These are phyloP conservation scores for Datura wrightii DNA, from an alignment of 257 asterid species.

Conservation along the genomic window DNA sequence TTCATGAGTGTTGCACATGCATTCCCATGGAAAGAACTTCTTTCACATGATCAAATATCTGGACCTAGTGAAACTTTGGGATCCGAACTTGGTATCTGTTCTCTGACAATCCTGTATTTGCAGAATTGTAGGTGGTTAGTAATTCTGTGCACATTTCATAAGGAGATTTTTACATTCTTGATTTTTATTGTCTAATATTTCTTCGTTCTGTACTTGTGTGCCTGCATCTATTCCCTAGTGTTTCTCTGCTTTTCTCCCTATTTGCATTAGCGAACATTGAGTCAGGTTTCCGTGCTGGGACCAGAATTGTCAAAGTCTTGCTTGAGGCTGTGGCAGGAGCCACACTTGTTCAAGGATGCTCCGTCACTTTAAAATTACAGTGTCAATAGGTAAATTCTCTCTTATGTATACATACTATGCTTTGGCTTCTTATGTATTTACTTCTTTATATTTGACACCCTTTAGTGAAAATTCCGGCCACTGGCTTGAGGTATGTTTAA, in stretches of 20 bases:
- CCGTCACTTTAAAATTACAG: neutral
- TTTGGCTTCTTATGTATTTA: neutral
- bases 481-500: neutral
- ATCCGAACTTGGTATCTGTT: neutral
- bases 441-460: neutral
- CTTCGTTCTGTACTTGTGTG: neutral
- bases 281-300: neutral
- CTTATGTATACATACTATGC: neutral
- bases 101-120: neutral
- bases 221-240: neutral
- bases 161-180: neutral
- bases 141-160: neutral
- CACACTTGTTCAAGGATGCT: neutral
- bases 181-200: neutral
- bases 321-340: neutral
- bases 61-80: neutral
- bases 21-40: neutral
- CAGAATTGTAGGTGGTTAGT: neutral
- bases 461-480: neutral
- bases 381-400: conserved; percentile 2
- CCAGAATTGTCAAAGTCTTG: neutral
- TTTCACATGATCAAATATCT: neutral
- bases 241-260: neutral
- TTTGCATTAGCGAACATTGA: neutral
- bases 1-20: neutral